phyloP scores from a whole-genome alignment of 2,329 filamentous ascomycete genomes.

The Aspergillus sojae region DNA sequence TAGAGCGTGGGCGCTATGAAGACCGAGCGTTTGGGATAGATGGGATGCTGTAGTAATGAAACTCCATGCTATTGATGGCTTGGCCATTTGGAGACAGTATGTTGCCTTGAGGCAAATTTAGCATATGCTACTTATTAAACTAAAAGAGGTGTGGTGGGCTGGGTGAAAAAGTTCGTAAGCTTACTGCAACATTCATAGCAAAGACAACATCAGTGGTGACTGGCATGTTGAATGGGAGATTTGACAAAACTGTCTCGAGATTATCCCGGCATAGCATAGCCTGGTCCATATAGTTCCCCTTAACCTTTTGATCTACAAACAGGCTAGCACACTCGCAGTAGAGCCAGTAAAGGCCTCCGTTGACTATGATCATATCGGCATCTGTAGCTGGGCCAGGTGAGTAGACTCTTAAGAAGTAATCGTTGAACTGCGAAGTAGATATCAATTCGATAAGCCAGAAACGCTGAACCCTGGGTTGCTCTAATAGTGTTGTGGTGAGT shows the following conservation, averaged over 20 bases:
- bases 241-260: conserved; percentile 18
- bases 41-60: conserved; percentile 18
- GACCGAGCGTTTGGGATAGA: conserved; percentile 12
- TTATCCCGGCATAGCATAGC: conserved; percentile 12
- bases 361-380: conserved; percentile 19
- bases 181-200: conserved; percentile 20
- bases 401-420: conserved; percentile 16
- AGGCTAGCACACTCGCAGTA: conserved; percentile 9
- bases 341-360: conserved; percentile 16
- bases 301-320: neutral
- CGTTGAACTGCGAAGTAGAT: conserved; percentile 14
- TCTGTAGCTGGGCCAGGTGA: conserved; percentile 14
- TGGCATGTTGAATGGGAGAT: conserved; percentile 12
- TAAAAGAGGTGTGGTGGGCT: neutral
- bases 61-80: conserved; percentile 12
- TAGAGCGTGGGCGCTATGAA: conserved; percentile 10
- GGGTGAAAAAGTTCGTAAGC: neutral
- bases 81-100: conserved; percentile 13
- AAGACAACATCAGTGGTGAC: conserved; percentile 12
- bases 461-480: neutral
- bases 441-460: conserved; percentile 20
- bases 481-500: neutral
- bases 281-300: conserved; percentile 12
- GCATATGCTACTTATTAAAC: neutral
- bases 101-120: conserved; percentile 2